These are phyloP conservation scores for Phytophthora pseudosyringae DNA, from an alignment of 352 stramenopile genomes.

Conservation along the genomic window DNA sequence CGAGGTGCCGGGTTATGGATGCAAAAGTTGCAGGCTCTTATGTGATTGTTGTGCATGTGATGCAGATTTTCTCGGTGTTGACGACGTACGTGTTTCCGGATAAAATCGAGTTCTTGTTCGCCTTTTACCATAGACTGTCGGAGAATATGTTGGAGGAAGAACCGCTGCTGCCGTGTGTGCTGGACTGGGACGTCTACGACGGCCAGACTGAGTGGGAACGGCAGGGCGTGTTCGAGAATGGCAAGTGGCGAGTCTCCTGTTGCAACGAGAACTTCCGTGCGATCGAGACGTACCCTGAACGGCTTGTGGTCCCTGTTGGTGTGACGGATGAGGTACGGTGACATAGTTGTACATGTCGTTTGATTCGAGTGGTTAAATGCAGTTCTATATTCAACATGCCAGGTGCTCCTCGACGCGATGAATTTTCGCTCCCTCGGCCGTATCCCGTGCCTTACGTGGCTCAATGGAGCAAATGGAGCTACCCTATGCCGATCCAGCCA, in stretches of 20 bases:
- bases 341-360: neutral
- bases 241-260: constrained; percentile 66
- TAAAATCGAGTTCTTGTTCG: constrained; percentile 86
- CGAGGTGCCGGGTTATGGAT: neutral
- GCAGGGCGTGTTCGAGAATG: constrained; percentile 73
- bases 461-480: constrained; percentile 72
- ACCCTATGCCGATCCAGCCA: constrained; percentile 81
- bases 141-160: constrained; percentile 49
- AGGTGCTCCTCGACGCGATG: constrained; percentile 76
- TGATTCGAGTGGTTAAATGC: neutral
- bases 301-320: constrained; percentile 92
- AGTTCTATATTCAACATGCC: neutral
- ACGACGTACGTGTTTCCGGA: constrained; percentile 86
- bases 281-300: constrained; percentile 94
- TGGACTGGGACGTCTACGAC: constrained; percentile 78
- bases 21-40: constrained; percentile 7
- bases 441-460: constrained; percentile 77
- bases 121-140: constrained; percentile 83
- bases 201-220: constrained; percentile 73
- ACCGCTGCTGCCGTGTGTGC: constrained; percentile 56
- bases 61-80: constrained; percentile 78
- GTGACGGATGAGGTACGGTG: constrained; percentile 84
- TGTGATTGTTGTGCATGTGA: constrained; percentile 9
- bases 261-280: constrained; percentile 79
- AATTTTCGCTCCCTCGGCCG: constrained; percentile 76